Conservation (phyloP, 2,329 filamentous ascomycete genomes). For the Rhexocercosporidium sp. region DNA sequence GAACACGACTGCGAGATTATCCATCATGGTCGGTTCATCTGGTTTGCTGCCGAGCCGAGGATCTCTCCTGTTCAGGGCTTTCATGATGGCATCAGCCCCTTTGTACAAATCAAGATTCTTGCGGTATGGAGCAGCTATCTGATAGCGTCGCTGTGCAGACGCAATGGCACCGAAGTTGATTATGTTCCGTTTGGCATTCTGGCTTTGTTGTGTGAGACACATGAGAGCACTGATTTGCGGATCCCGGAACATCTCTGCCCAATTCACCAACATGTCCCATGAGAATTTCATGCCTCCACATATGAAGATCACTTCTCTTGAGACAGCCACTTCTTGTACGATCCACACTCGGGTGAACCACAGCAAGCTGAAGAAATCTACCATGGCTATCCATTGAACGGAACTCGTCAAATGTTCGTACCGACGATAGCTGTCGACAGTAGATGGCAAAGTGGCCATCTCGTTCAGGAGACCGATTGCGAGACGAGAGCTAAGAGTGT, state of each 20-base stretch:
- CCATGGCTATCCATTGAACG: neutral
- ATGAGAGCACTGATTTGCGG: neutral
- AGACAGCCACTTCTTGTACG: slow-evolving; percentile 9
- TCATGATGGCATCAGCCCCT: neutral
- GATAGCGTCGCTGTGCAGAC: neutral
- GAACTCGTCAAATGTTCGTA: neutral
- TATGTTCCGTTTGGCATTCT: neutral
- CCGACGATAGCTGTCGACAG: neutral
- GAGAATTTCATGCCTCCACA: neutral
- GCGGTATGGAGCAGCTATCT: neutral
- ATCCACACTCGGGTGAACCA: slow-evolving; percentile 11
- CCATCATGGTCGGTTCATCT: neutral
- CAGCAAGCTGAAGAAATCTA: neutral
- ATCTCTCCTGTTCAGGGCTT: neutral
- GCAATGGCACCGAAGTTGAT: neutral
- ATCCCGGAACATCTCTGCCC: neutral
- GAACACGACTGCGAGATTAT: neutral
- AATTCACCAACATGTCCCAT: neutral
- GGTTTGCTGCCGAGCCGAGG: neutral
- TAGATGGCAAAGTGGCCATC: neutral
- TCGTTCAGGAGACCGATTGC: neutral
- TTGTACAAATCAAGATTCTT: neutral
- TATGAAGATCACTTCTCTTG: slow-evolving; percentile 1
- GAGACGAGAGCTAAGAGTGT: neutral
- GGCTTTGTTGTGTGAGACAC: neutral